Evolutionary conservation across 78 protist species (phyloP).

Genomic region (Goniomonas avonlea): DNA sequence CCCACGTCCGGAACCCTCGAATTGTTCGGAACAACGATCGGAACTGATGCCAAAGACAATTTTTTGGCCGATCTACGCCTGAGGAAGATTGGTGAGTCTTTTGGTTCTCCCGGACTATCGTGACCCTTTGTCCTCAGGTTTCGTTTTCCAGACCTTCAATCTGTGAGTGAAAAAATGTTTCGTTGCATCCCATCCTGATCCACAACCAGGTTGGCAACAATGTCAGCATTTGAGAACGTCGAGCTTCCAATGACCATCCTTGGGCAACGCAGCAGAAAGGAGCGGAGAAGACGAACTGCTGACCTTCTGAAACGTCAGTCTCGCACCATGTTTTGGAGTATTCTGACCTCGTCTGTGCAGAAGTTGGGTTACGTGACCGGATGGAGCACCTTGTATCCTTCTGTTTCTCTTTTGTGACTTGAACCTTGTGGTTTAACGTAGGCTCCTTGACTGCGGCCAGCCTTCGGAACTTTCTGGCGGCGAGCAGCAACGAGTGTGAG

Average conservation of each 20-base stretch:
- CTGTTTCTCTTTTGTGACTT: too few relatives aligned
- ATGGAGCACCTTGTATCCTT: slow-evolving; percentile 55
- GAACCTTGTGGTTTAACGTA: too few relatives aligned
- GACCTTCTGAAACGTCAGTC: too few relatives aligned
- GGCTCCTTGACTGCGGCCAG: too few relatives aligned
- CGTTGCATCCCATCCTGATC: too few relatives aligned
- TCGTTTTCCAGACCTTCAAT: slow-evolving; percentile 88
- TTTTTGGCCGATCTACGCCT: slow-evolving; percentile 68
- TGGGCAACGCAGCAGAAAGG: too few relatives aligned
- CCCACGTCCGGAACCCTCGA: slow-evolving; percentile 57
- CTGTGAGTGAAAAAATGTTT: too few relatives aligned
- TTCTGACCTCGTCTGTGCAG: too few relatives aligned
- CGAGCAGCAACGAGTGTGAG: slow-evolving; percentile 80
- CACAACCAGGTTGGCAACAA: slow-evolving; percentile 81
- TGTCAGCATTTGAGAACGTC: slow-evolving; percentile 84
- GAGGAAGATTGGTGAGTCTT: slow-evolving; percentile 48
- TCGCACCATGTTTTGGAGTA: too few relatives aligned
- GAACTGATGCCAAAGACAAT: slow-evolving; percentile 40
- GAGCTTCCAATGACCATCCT: slow-evolving; percentile 82
- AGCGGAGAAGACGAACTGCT: too few relatives aligned
- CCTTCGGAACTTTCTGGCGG: slow-evolving; percentile 91
- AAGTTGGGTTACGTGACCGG: slow-evolving; percentile 84
- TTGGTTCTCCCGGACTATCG: too few relatives aligned
- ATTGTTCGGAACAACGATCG: slow-evolving; percentile 49
- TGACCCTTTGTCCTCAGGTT: too few relatives aligned